A percentile compares a stretch with the other conserved stretches of the same genome.
These are phyloP conservation scores for Cutaneotrichosporon cutaneum DNA, from an alignment of 1,284 basidiomycete species.

Conservation along the genomic window DNA sequence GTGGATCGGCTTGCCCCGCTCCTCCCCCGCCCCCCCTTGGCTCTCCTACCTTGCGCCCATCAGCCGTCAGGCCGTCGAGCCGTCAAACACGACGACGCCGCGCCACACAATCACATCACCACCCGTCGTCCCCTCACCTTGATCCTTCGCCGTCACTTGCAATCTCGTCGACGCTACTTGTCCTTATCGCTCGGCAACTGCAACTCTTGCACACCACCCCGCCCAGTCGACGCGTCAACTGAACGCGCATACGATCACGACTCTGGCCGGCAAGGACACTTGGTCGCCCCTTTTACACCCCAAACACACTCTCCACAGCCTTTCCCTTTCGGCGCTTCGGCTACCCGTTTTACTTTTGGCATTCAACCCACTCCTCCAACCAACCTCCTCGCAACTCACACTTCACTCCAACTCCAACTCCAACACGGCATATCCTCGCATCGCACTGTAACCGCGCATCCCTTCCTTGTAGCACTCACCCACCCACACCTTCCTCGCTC, in stretches of 20 bases:
- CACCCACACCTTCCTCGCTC: not conserved
- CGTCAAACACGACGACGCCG: too few relatives aligned
- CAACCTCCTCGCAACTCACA: not conserved
- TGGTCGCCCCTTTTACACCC: not conserved
- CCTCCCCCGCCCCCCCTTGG: too few relatives aligned
- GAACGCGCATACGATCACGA: too few relatives aligned
- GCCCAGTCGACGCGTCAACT: not conserved
- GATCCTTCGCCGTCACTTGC: not conserved
- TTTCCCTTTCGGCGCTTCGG: slow-evolving; percentile 4
- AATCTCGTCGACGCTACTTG: not conserved
- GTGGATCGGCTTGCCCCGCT: too few relatives aligned
- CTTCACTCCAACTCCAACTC: not conserved
- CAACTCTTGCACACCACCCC: not conserved
- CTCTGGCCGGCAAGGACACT: not conserved
- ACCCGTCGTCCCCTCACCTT: too few relatives aligned
- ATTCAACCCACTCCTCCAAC: not conserved
- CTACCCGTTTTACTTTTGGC: slow-evolving; percentile 2
- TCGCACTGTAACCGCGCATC: not conserved
- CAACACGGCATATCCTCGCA: not conserved
- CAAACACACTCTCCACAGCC: not conserved
- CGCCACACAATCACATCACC: too few relatives aligned
- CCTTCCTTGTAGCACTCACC: not conserved
- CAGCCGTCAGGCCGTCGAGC: too few relatives aligned
- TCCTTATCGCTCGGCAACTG: not conserved
- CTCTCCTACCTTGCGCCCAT: too few relatives aligned